Evolutionary conservation across 805 yeast species (phyloP).

Genomic region (Ogataea glucozyma): DNA sequence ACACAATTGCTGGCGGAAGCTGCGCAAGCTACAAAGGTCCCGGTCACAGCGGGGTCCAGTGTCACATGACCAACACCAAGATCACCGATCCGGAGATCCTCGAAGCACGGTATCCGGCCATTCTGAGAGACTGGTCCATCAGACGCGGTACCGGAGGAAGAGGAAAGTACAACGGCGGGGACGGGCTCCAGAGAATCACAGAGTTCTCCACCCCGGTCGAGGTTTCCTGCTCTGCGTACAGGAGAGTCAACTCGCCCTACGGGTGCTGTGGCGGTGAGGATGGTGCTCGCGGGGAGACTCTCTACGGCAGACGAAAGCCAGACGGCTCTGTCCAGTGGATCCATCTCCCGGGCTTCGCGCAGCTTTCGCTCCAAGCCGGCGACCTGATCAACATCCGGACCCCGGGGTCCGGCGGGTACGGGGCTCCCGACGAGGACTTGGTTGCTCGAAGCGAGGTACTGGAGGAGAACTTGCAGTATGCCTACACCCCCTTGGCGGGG

Average conservation of each 20-base stretch:
- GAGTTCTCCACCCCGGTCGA: slow-evolving; percentile 45
- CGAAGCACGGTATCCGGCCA: slow-evolving; percentile 52
- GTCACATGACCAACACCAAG: slow-evolving; percentile 28
- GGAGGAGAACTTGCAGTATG: background rate
- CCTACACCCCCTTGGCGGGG: slow-evolving; percentile 21
- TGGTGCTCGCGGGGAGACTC: slow-evolving; percentile 48
- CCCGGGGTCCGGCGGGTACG: slow-evolving; percentile 48
- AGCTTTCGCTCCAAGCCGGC: slow-evolving; percentile 39
- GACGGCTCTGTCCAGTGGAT: slow-evolving; percentile 33
- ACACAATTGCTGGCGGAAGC: slow-evolving; percentile 56
- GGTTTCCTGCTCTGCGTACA: slow-evolving; percentile 48
- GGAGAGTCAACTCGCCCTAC: slow-evolving; percentile 56
- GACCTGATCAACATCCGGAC: slow-evolving; percentile 40
- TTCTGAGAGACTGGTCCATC: slow-evolving; percentile 45
- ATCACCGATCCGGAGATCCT: slow-evolving; percentile 56
- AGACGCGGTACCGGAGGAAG: slow-evolving; percentile 49
- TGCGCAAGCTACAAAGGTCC: slow-evolving; percentile 49
- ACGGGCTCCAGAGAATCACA: slow-evolving; percentile 51
- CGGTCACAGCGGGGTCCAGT: slow-evolving; percentile 54
- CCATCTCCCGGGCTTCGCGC: slow-evolving; percentile 38
- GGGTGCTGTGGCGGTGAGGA: slow-evolving; percentile 54
- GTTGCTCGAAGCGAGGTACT: slow-evolving; percentile 12
- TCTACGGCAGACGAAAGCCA: slow-evolving; percentile 35
- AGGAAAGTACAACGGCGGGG: slow-evolving; percentile 50
- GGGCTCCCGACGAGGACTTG: no score